Percentiles rank a stretch among this genome's conserved stretches.
phyloP scores from a whole-genome alignment of 176 grass and related monocot genomes.

The Carex parvula region DNA sequence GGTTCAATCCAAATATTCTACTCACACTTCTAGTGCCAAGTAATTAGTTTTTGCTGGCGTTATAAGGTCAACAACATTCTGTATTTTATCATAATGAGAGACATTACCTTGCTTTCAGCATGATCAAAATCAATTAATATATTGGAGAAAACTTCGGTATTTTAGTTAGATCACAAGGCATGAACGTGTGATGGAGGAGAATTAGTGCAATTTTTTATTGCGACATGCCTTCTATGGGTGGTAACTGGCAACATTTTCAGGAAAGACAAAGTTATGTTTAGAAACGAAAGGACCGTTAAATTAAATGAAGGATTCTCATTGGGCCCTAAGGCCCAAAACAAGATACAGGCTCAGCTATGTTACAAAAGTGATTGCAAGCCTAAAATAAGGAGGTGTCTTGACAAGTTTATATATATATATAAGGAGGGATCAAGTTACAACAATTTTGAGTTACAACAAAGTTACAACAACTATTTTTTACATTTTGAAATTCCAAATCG shows the following conservation, averaged over 20 bases:
- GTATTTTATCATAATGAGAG: slow-evolving; percentile 21
- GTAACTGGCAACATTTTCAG: not conserved
- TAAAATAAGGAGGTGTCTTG: not conserved
- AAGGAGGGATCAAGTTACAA: too few species aligned
- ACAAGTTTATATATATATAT: too few species aligned
- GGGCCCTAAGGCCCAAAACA: not conserved
- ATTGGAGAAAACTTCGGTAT: slow-evolving; percentile 4
- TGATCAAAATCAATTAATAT: slow-evolving; percentile 42
- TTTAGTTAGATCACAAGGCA: slow-evolving; percentile 18
- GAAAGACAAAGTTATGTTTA: not conserved
- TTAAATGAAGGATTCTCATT: not conserved
- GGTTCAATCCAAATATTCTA: slow-evolving; percentile 13
- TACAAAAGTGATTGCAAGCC: not conserved
- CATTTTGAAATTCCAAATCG: too few species aligned
- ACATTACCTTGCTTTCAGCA: slow-evolving; percentile 44
- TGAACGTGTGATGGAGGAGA: slow-evolving; percentile 7
- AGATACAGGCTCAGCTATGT: not conserved
- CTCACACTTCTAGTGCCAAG: slow-evolving; percentile 40
- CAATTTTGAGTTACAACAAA: too few species aligned
- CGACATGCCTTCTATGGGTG: slow-evolving; percentile 16
- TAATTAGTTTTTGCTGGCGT: slow-evolving; percentile 33
- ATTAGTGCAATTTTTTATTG: slow-evolving; percentile 20
- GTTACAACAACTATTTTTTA: too few species aligned
- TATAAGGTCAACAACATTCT: slow-evolving; percentile 20
- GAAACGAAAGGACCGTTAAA: not conserved